phyloP scores from a whole-genome alignment of 805 yeast genomes.

The Clavispora fructus region DNA sequence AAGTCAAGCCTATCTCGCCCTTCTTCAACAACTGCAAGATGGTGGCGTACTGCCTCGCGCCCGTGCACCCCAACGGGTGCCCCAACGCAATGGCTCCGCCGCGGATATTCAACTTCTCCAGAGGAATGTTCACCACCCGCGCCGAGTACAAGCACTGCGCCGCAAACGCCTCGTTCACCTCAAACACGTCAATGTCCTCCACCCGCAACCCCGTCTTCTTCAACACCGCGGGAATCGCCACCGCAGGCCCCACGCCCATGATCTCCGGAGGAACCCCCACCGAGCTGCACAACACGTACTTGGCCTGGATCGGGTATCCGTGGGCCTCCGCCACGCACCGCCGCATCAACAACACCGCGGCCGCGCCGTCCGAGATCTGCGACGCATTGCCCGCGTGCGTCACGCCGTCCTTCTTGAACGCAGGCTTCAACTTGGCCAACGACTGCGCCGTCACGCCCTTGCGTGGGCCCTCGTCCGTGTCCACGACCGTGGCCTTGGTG shows the following conservation, averaged over 20 bases:
- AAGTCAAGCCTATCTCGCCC: slow-evolving; percentile 84
- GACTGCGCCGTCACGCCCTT: slow-evolving; percentile 75
- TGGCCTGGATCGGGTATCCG: slow-evolving; percentile 69
- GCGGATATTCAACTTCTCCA: slow-evolving; percentile 51
- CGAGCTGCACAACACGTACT: slow-evolving; percentile 69
- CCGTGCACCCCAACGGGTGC: slow-evolving; percentile 66
- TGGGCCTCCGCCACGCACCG: slow-evolving; percentile 77
- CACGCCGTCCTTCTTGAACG: slow-evolving; percentile 76
- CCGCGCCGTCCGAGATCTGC: slow-evolving; percentile 94
- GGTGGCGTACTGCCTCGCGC: slow-evolving; percentile 91
- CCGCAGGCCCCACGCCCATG: slow-evolving; percentile 98
- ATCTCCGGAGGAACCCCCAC: slow-evolving; percentile 96
- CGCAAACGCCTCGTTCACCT: slow-evolving; percentile 95
- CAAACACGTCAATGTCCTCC: slow-evolving; percentile 70
- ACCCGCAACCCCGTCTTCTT: slow-evolving; percentile 53
- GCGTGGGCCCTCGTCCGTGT: slow-evolving; percentile 87
- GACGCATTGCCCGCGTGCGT: slow-evolving; percentile 97
- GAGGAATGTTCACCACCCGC: slow-evolving; percentile 58
- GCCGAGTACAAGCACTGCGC: slow-evolving; percentile 85
- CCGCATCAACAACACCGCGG: slow-evolving; percentile 79
- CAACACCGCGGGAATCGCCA: slow-evolving; percentile 84
- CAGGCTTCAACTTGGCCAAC: slow-evolving; percentile 74
- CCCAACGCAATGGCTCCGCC: slow-evolving; percentile 98
- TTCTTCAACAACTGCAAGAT: slow-evolving; percentile 70
- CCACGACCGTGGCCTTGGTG: slow-evolving; percentile 39